A percentile compares a stretch with the other conserved stretches of the same genome.
phyloP scores from a whole-genome alignment of 495 filamentous ascomycete genomes.

The Hypoxylon fuscum region DNA sequence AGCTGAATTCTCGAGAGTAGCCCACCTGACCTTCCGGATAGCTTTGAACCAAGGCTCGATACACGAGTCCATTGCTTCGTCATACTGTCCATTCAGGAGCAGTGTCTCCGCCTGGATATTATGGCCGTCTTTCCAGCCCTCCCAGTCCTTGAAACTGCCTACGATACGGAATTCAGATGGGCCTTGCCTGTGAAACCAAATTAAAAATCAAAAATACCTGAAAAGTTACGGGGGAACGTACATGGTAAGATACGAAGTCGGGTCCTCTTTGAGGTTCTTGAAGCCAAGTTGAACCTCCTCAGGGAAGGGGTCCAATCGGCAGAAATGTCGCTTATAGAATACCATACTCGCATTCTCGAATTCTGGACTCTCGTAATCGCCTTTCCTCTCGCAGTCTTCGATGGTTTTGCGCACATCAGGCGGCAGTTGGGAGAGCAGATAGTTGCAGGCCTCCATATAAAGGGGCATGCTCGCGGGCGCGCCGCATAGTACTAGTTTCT shows the following conservation, averaged over 20 bases:
- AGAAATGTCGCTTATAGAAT: slow-evolving; percentile 52
- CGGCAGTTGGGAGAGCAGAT: slow-evolving; percentile 27
- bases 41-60: slow-evolving; percentile 54
- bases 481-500: slow-evolving; percentile 28
- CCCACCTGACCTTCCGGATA: slow-evolving; percentile 58
- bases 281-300: slow-evolving; percentile 42
- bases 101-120: slow-evolving; percentile 55
- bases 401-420: slow-evolving; percentile 13
- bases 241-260: slow-evolving; percentile 58
- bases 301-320: slow-evolving; percentile 51
- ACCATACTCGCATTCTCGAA: slow-evolving; percentile 52
- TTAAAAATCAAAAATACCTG: slow-evolving; percentile 8
- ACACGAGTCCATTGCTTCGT: slow-evolving; percentile 54
- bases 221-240: slow-evolving; percentile 21
- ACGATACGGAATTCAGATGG: slow-evolving; percentile 56
- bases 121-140: slow-evolving; percentile 43
- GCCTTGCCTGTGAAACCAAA: slow-evolving; percentile 47
- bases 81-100: slow-evolving; percentile 60
- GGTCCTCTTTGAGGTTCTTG: slow-evolving; percentile 49
- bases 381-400: slow-evolving; percentile 33
- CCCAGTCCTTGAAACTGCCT: slow-evolving; percentile 55
- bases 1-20: slow-evolving; percentile 52
- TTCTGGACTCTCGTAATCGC: slow-evolving; percentile 45
- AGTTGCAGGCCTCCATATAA: slow-evolving; percentile 25
- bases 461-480: slow-evolving; percentile 31